Evolutionary conservation across 768 basidiomycete species (phyloP).

Genomic region (Agaricus sinodeliciosus): DNA sequence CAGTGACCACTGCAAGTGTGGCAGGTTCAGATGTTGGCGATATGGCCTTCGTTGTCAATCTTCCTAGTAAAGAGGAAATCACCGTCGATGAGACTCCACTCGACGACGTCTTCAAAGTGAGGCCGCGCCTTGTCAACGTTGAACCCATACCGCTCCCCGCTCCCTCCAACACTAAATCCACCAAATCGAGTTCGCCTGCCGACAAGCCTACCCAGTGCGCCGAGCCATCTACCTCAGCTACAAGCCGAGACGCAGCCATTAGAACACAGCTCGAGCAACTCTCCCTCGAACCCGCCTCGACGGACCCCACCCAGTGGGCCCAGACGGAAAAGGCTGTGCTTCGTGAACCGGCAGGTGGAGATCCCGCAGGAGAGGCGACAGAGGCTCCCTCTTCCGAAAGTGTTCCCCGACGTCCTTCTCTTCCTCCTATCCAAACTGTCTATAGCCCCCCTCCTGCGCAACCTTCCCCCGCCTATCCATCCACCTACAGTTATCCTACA

Average conservation of each 20-base stretch:
- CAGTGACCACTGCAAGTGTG: slow-evolving; percentile 15
- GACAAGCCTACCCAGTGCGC: slow-evolving; percentile 4
- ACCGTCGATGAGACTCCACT: slow-evolving; percentile 20
- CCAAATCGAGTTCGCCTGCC: slow-evolving; percentile 13
- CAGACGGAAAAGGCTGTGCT: slow-evolving; percentile 45
- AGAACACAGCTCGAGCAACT: slow-evolving; percentile 35
- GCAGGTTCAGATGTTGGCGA: slow-evolving; percentile 35
- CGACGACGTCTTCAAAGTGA: slow-evolving; percentile 56
- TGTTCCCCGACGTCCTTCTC: slow-evolving; percentile 24
- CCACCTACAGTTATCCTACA: slow-evolving; percentile 57
- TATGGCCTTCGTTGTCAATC: slow-evolving; percentile 43
- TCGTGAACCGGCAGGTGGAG: slow-evolving; percentile 23
- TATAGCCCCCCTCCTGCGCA: slow-evolving; percentile 37
- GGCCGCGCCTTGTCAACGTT: slow-evolving; percentile 38
- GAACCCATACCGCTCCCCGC: slow-evolving; percentile 25
- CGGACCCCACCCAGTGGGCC: slow-evolving; percentile 30
- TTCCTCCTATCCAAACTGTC: slow-evolving; percentile 34
- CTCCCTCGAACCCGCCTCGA: slow-evolving; percentile 24
- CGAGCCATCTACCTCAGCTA: background rate
- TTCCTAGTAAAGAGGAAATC: slow-evolving; percentile 37
- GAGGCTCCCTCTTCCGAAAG: slow-evolving; percentile 19
- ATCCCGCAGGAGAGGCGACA: slow-evolving; percentile 13
- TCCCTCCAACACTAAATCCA: slow-evolving; percentile 14
- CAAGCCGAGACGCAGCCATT: slow-evolving; percentile 22
- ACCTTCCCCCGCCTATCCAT: slow-evolving; percentile 55